Base-by-base conservation (phyloP, 225 moss, liverwort and hornwort species). In the Thuidium tamariscinum region DNA sequence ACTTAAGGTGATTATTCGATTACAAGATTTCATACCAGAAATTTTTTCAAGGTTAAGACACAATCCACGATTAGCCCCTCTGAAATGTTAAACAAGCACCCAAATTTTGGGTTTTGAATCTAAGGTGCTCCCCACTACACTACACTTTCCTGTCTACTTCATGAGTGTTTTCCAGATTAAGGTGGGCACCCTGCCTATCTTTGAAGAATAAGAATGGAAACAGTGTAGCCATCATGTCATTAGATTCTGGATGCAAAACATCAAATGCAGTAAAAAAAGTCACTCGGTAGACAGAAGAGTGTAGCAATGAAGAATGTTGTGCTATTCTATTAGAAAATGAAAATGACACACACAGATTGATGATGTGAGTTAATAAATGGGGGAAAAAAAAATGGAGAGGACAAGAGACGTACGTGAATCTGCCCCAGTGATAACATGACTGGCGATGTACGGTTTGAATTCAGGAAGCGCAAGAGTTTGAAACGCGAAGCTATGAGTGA, bases 361-460 rank as follows among this genome's bases (percentile, higher is more conserved):
- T 59, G 41, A 41, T 78, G 59, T 59, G 19, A 41, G 27, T 79
- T 13, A 5, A 17, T 9, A n/a, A 57, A 27, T 11, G 27, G 42
- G 4, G 2, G 7, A 32, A 42, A 42, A 44, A 9, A 76, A 8
- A 60, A n/a, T 12, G 26, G 25, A n/a, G n/a, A 5, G 44, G 36
- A 66, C 67, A 67, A 52, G 67, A 13, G 60, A 32, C 76, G 41
- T 70, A 90, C 90, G 4, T 39, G 71, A 30, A 29, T 12, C 2
- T 21, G 10, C 62, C 10, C 69, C 30, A 32, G 4, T 11, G 15
- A 63, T 44, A 44, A 77, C 10, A 68, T 7, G 17, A 3, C 6
- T 46, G 41, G 87, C 82, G 22, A 85, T 64, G 54, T 92, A 92
- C 63, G 87, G 92, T 37, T 68, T 76, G 5, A 92, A 84, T 11